A percentile compares a stretch with the other conserved stretches of the same genome.
Conservation (phyloP, 1,139 yeast genomes). For the Candida pseudoviswanathii region DNA sequence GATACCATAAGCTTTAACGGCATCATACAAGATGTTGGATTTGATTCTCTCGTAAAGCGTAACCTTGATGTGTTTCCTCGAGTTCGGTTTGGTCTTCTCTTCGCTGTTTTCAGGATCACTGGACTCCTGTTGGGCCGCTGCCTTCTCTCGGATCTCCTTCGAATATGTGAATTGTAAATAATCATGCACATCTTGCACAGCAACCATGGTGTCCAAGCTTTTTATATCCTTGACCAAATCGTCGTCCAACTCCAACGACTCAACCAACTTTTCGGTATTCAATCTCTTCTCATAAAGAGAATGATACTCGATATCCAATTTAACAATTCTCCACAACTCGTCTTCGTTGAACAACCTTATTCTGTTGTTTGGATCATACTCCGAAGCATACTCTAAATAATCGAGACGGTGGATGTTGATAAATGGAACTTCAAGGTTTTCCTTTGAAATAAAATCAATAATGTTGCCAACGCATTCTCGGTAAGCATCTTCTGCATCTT, state of each 20-base stretch:
- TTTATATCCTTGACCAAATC: constrained; percentile 56
- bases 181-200: constrained; percentile 85
- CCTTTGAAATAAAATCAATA: constrained; percentile 76
- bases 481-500: constrained; percentile 60
- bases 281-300: constrained; percentile 77
- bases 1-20: constrained; percentile 76
- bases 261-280: constrained; percentile 60
- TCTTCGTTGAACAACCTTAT: constrained; percentile 65
- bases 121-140: constrained; percentile 12
- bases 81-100: constrained; percentile 15
- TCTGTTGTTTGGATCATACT: constrained; percentile 52
- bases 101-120: constrained; percentile 16
- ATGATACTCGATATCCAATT: constrained; percentile 86
- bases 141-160: constrained; percentile 58
- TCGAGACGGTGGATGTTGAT: constrained; percentile 96
- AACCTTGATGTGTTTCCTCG: constrained; percentile 71
- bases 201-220: constrained; percentile 68
- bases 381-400: constrained; percentile 67
- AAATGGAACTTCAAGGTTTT: constrained; percentile 90
- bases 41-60: constrained; percentile 77
- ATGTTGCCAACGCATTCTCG: constrained; percentile 72
- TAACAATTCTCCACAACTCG: constrained; percentile 90
- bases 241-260: constrained; percentile 59
- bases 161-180: constrained; percentile 82
- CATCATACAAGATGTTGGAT: constrained; percentile 63